Evolutionary conservation across 495 filamentous ascomycete genomes (phyloP), one percentile per base, ranked within the genome.

Genomic region (Penicillium bialowiezense): DNA sequence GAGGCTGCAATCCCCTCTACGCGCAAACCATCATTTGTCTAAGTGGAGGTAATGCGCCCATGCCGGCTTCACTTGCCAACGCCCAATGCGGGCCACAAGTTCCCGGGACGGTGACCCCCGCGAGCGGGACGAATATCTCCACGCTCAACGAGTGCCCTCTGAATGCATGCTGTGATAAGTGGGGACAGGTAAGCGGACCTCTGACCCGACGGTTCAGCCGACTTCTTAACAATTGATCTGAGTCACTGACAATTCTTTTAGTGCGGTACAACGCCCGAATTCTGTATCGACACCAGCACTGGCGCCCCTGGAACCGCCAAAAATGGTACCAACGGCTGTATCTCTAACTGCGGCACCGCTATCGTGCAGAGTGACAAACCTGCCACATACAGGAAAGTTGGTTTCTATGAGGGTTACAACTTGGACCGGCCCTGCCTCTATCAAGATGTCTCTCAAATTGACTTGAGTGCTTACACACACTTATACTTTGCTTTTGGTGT

Each of bases 401-500:
- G 23, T 26, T 26, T 4, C 23, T 26, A 26, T 26, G 23, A 26
- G 23, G 23, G n/a, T n/a, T n/a, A n/a, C n/a, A n/a, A n/a, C n/a
- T n/a, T 18, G 32, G n/a, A 26, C 18, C 56, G 65, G 1, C 28
- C 51, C 0, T 68, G 67, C 28, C 50, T 70, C 20, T 48, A 37
- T 14, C 54, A 55, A 38, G 28, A 26, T 6, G 44, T 51, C 20
- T 41, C 29, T 23, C 13, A 46, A 0, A 54, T 63, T 43, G 44
- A 70, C 26, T 50, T 52, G 1, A 41, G 28, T 15, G 39, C 45
- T 2, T 77, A 75, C 43, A 72, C 69, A 1, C 73, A 79, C 46
- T 52, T 79, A 9, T 67, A 77, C 48, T 76, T 68, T 41, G 61
- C 54, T 3, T 80, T 80, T 56, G 74, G 52, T 2, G 58, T 37